Conservation (phyloP, 208 protist genomes). For the Chromosphaera perkinsii region DNA sequence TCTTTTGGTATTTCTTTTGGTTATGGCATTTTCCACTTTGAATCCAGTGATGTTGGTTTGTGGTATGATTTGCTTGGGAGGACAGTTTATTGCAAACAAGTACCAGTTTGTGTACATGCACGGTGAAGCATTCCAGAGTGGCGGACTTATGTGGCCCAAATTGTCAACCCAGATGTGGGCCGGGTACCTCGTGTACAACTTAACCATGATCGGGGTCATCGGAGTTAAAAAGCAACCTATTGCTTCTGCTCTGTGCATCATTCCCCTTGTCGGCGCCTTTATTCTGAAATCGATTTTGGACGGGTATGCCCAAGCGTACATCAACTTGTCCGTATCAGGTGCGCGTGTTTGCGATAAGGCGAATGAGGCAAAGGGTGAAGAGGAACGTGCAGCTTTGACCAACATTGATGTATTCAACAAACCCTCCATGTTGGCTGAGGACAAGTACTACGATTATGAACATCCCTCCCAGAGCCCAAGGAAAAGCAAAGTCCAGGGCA, state of each 20-base stretch:
- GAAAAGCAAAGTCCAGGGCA: too few species aligned
- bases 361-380: too few species aligned
- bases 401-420: too few species aligned
- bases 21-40: slow-evolving; percentile 6
- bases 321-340: too few species aligned
- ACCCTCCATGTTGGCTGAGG: too few species aligned
- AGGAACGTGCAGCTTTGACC: too few species aligned
- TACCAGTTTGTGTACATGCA: slow-evolving; percentile 32
- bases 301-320: too few species aligned
- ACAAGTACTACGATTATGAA: too few species aligned
- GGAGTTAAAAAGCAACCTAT: slow-evolving; percentile 3
- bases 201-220: slow-evolving; percentile 39
- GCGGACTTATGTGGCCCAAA: slow-evolving; percentile 21
- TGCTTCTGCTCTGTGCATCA: neutral
- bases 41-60: slow-evolving; percentile 29
- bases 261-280: neutral
- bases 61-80: neutral
- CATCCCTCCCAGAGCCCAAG: too few species aligned
- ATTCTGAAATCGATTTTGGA: too few species aligned
- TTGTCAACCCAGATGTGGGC: slow-evolving; percentile 1
- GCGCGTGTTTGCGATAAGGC: too few species aligned
- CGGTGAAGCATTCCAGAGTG: neutral
- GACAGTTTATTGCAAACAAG: slow-evolving; percentile 25
- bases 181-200: slow-evolving; percentile 23
- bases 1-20: neutral